Base-by-base conservation (phyloP, 2,329 filamentous ascomycete genomes). In the Sphaceloma murrayae region DNA sequence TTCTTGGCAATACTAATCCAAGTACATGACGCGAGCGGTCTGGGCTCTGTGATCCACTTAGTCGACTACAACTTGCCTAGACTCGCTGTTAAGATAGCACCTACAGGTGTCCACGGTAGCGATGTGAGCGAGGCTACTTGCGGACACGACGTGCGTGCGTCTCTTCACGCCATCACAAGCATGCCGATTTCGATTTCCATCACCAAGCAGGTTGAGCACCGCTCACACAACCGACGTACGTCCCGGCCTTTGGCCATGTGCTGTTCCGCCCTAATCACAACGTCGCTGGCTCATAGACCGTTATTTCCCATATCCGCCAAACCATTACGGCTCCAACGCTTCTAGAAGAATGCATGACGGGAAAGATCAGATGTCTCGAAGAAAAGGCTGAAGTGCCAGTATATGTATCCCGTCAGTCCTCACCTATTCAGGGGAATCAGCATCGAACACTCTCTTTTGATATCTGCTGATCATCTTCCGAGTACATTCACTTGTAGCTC, bases 361-460 rank as follows among this genome's bases (percentile, higher is more conserved):
- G 9, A n/a, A 30, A 29, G 13, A 31, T 18, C 26, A 24, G n/a
- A 22, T 42, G 38, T 27, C 22, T 27, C 21, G 26, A 27, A 42
- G 9, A 6, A 42, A 13, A 17, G 38, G 38, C 26, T 42, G 38
- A 17, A 13, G 19, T 11, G 22, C 16, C 21, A 22, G 11, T 22
- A 22, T 39, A 14, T 39, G 16, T n/a, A 39, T n/a, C n/a, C n/a
- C n/a, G n/a, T 4, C n/a, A 3, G 4, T 27, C 11, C 24, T 19
- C 18, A 39, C 34, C 38, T 17, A n/a, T 30, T 18, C n/a, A 10
- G 14, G 14, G 14, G 4, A 3, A 7, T 13, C 26, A 17, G 38
- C 26, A 31, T 19, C 39, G n/a, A 39, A 43, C 29, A 43, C 29
- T 43, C 39, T 9, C 22, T 43, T 21, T n/a, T 43, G 39, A 14